phyloP scores from a whole-genome alignment of 805 yeast genomes.

The Metschnikowia proteae region DNA sequence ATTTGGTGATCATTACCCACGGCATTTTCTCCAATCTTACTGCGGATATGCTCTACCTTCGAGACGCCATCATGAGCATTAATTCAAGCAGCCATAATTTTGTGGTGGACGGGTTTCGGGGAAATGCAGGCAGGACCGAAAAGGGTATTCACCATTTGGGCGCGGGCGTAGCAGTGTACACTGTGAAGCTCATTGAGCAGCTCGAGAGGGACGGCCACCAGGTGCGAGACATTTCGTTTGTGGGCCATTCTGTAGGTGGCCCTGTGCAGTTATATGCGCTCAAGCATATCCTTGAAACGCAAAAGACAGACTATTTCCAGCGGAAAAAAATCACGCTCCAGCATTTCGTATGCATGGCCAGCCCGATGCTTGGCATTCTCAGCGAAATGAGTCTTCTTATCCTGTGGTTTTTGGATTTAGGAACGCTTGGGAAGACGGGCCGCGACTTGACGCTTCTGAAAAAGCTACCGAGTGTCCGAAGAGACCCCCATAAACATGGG shows the following conservation, averaged over 20 bases:
- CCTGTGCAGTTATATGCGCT: slow-evolving; percentile 40
- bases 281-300: slow-evolving; percentile 29
- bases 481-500: slow-evolving; percentile 4
- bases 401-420: slow-evolving; percentile 41
- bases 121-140: slow-evolving; percentile 42
- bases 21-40: slow-evolving; percentile 42
- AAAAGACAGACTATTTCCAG: slow-evolving; percentile 31
- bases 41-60: slow-evolving; percentile 42
- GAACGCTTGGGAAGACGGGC: slow-evolving; percentile 45
- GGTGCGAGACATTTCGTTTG: slow-evolving; percentile 34
- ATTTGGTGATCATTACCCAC: slow-evolving; percentile 41
- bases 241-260: slow-evolving; percentile 46
- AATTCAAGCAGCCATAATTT: slow-evolving; percentile 26
- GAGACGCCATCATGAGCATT: slow-evolving; percentile 27
- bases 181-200: slow-evolving; percentile 26
- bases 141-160: slow-evolving; percentile 39
- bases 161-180: slow-evolving; percentile 25
- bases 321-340: slow-evolving; percentile 25
- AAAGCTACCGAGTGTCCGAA: slow-evolving; percentile 22
- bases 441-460: slow-evolving; percentile 41
- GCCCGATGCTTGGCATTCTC: slow-evolving; percentile 41
- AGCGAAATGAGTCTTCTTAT: slow-evolving; percentile 39
- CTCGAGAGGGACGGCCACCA: slow-evolving; percentile 12
- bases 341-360: slow-evolving; percentile 39
- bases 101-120: slow-evolving; percentile 35